A percentile compares a stretch with the other conserved stretches of the same genome.
Conservation (phyloP, 306 rosid genomes). For the Vigna mungo region DNA sequence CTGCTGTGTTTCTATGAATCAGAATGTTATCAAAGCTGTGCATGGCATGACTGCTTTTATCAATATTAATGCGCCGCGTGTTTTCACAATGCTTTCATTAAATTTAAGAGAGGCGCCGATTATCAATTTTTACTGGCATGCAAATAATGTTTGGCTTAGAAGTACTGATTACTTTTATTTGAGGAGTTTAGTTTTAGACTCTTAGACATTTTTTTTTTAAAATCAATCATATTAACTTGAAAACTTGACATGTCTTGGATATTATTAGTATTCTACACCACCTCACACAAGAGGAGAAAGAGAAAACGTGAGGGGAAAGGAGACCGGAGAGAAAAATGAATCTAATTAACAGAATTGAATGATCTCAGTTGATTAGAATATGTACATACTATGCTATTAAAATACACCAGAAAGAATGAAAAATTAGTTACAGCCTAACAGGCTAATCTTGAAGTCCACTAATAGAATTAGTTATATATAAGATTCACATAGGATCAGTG, state of each 20-base stretch:
- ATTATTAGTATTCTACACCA: too few relatives aligned
- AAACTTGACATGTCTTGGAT: background rate
- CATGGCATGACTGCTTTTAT: slow-evolving; percentile 13
- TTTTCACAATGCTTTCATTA: background rate
- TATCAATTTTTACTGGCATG: background rate
- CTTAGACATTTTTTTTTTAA: background rate
- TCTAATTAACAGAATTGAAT: too few relatives aligned
- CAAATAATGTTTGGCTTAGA: background rate
- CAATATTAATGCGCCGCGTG: background rate
- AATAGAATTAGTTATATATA: too few relatives aligned
- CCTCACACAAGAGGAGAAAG: too few relatives aligned
- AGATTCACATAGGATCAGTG: too few relatives aligned
- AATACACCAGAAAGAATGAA: too few relatives aligned
- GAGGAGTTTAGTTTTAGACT: background rate
- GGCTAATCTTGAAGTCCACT: too few relatives aligned
- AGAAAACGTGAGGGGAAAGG: too few relatives aligned
- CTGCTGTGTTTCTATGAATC: slow-evolving; percentile 11
- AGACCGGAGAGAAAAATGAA: too few relatives aligned
- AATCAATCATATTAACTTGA: background rate
- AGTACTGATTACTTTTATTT: background rate
- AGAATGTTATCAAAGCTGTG: slow-evolving; percentile 26
- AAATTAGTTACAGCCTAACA: too few relatives aligned
- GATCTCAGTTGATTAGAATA: too few relatives aligned
- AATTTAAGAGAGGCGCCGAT: background rate
- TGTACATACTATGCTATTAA: too few relatives aligned